Conservation (phyloP, 208 protist species). For the Crithidia sp. region DNA sequence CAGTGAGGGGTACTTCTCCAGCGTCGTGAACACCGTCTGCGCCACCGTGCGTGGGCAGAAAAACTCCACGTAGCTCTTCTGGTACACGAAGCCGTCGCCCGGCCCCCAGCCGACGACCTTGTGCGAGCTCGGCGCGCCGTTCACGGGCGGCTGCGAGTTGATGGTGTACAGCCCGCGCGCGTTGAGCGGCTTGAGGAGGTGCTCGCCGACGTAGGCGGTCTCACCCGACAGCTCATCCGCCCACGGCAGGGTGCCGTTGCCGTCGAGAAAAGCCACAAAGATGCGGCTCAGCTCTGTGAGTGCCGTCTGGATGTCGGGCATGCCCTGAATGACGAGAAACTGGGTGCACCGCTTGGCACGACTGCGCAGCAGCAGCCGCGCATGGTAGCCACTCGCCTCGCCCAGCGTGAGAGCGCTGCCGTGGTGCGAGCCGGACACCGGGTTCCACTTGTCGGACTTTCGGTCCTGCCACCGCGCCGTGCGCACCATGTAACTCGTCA, state of each 20-base stretch:
- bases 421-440: slow-evolving; percentile 66
- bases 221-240: slow-evolving; percentile 69
- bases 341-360: slow-evolving; percentile 46
- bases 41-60: slow-evolving; percentile 50
- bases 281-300: slow-evolving; percentile 48
- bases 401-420: slow-evolving; percentile 67
- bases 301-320: slow-evolving; percentile 32
- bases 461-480: slow-evolving; percentile 92
- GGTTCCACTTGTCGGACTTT: slow-evolving; percentile 82
- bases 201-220: slow-evolving; percentile 60
- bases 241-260: slow-evolving; percentile 73
- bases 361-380: slow-evolving; percentile 41
- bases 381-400: slow-evolving; percentile 76
- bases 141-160: slow-evolving; percentile 92
- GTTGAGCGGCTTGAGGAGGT: slow-evolving; percentile 81
- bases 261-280: slow-evolving; percentile 48
- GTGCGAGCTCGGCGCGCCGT: slow-evolving; percentile 81
- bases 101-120: slow-evolving; percentile 70
- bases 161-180: slow-evolving; percentile 92
- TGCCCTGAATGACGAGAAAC: slow-evolving; percentile 37
- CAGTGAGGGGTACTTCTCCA: slow-evolving; percentile 56
- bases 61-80: slow-evolving; percentile 76
- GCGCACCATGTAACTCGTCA: slow-evolving; percentile 87
- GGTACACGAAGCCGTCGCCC: slow-evolving; percentile 58
- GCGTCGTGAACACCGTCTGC: slow-evolving; percentile 39